These are phyloP conservation scores for Aureobasidium sp. DNA, from an alignment of 2,329 filamentous ascomycete species.

Conservation along the genomic window DNA sequence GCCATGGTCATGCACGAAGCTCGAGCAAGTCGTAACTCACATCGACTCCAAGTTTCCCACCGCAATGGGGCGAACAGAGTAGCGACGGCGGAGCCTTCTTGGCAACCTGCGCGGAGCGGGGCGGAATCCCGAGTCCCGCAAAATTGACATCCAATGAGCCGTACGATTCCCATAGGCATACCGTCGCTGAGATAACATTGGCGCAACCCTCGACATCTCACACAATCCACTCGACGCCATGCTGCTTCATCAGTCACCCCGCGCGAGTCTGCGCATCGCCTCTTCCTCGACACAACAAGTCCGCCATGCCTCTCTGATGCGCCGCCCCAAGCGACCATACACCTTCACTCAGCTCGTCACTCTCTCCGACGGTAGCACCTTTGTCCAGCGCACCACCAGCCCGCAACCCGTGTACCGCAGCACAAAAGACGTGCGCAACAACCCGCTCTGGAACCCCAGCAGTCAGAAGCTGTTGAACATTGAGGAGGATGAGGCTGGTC, in stretches of 20 bases:
- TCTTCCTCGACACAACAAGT: slow-evolving; percentile 40
- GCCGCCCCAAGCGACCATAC: slow-evolving; percentile 84
- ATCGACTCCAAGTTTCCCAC: not conserved
- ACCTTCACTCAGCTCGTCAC: slow-evolving; percentile 95
- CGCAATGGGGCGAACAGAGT: not conserved
- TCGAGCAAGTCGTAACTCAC: not conserved
- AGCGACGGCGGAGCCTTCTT: not conserved
- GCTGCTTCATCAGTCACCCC: slow-evolving; percentile 2
- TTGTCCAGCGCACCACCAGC: slow-evolving; percentile 67
- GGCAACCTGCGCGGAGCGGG: not conserved
- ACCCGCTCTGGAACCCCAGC: slow-evolving; percentile 81
- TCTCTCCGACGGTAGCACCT: slow-evolving; percentile 83
- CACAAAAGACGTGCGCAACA: slow-evolving; percentile 81
- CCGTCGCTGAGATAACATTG: not conserved
- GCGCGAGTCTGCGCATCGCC: slow-evolving; percentile 8
- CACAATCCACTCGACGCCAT: not conserved
- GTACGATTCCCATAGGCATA: not conserved
- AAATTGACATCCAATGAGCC: not conserved
- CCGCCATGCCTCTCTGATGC: slow-evolving; percentile 76
- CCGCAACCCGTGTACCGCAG: slow-evolving; percentile 53
- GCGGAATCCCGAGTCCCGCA: not conserved
- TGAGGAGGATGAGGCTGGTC: slow-evolving; percentile 90
- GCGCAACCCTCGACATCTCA: not conserved
- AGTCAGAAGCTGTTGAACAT: slow-evolving; percentile 74
- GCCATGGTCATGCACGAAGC: not conserved